Conservation (phyloP, 1,284 basidiomycete genomes). For the Pyrrhoderma lamaoense region DNA sequence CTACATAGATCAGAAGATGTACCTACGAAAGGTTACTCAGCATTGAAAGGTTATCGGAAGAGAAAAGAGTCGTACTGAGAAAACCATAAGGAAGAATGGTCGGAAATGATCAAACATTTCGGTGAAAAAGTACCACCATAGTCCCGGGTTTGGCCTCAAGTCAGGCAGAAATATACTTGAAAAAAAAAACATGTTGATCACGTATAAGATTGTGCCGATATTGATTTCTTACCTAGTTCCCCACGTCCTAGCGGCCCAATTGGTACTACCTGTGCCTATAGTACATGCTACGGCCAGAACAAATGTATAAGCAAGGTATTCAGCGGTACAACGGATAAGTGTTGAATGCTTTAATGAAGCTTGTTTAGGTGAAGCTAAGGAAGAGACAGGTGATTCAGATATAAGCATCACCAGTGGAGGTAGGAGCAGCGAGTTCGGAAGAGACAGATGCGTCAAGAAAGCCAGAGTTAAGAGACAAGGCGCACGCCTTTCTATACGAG, state of each 20-base stretch:
- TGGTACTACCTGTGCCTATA: constrained; percentile 48
- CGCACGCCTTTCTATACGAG: constrained; percentile 42
- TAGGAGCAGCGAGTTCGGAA: constrained; percentile 65
- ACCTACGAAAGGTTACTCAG: constrained; percentile 45
- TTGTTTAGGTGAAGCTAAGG: constrained; percentile 51
- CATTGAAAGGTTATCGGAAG: constrained; percentile 9
- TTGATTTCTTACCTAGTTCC: constrained; percentile 62
- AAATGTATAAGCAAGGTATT: constrained; percentile 45
- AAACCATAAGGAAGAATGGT: constrained; percentile 93
- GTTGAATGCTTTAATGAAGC: constrained; percentile 33
- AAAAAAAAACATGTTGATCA: background rate
- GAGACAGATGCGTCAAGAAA: constrained; percentile 60
- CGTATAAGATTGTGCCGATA: background rate
- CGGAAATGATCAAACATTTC: constrained; percentile 99
- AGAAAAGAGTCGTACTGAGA: constrained; percentile 52
- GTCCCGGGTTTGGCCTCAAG: constrained; percentile 86
- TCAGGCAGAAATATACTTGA: constrained; percentile 68
- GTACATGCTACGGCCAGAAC: constrained; percentile 44
- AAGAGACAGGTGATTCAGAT: constrained; percentile 50
- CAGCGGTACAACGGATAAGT: constrained; percentile 34
- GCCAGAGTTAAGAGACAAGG: constrained; percentile 60
- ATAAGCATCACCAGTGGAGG: constrained; percentile 63
- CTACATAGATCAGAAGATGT: constrained; percentile 79
- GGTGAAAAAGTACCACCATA: constrained; percentile 99
- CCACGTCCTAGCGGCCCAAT: constrained; percentile 75